Evolutionary conservation across 352 stramenopile genomes (phyloP).

Genomic region (Phytophthora multivora): DNA sequence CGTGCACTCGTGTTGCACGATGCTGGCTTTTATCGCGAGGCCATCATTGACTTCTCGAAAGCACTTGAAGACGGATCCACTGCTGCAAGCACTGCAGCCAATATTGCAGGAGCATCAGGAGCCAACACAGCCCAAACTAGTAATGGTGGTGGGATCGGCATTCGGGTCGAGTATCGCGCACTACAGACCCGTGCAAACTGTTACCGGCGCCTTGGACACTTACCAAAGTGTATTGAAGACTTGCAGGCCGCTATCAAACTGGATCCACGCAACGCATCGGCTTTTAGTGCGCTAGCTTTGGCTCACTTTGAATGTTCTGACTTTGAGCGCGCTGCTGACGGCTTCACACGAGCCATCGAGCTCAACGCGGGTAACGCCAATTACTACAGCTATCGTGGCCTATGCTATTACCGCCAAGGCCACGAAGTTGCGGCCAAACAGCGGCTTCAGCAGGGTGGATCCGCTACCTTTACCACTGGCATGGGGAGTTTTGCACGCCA

Average conservation of each 20-base stretch:
- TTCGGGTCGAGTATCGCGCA: slow-evolving; percentile 69
- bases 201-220: slow-evolving; percentile 58
- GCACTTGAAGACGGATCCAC: slow-evolving; percentile 72
- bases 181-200: slow-evolving; percentile 74
- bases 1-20: slow-evolving; percentile 75
- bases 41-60: slow-evolving; percentile 73
- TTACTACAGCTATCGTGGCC: slow-evolving; percentile 69
- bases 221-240: slow-evolving; percentile 75
- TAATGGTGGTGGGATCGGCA: slow-evolving; percentile 39
- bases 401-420: slow-evolving; percentile 76
- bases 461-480: slow-evolving; percentile 16
- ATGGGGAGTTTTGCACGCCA: slow-evolving; percentile 44
- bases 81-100: slow-evolving; percentile 1
- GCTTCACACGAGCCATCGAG: slow-evolving; percentile 67
- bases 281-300: slow-evolving; percentile 65
- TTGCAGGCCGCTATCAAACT: slow-evolving; percentile 73
- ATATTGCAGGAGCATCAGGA: slow-evolving; percentile 7
- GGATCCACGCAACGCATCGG: slow-evolving; percentile 66
- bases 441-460: slow-evolving; percentile 8
- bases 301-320: slow-evolving; percentile 63
- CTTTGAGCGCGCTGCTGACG: slow-evolving; percentile 61
- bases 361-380: slow-evolving; percentile 61
- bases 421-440: slow-evolving; percentile 21
- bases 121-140: neutral
- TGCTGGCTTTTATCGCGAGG: slow-evolving; percentile 63